phyloP scores from a whole-genome alignment of 495 filamentous ascomycete genomes.

The Annulohypoxylon moriforme region DNA sequence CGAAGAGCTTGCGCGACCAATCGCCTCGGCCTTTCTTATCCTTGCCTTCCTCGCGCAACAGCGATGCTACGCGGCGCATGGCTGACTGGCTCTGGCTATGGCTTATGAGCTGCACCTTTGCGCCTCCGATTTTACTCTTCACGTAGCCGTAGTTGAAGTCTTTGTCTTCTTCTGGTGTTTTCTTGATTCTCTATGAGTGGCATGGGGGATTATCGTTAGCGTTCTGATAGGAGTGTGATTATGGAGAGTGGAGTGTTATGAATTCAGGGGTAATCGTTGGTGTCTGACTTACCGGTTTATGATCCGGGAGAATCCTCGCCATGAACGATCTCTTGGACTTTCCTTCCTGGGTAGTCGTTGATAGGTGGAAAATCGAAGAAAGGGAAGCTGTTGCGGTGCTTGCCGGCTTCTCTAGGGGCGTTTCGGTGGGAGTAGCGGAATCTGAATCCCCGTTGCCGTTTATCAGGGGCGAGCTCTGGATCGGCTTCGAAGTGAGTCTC shows the following conservation, averaged over 20 bases:
- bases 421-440: slow-evolving; percentile 15
- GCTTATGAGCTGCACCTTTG: background rate
- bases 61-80: slow-evolving; percentile 30
- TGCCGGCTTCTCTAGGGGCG: background rate
- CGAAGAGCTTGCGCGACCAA: slow-evolving; percentile 48
- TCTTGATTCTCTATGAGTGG: slow-evolving; percentile 18
- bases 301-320: slow-evolving; percentile 35
- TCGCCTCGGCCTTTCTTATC: slow-evolving; percentile 22
- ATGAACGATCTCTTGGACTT: slow-evolving; percentile 44
- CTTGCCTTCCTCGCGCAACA: slow-evolving; percentile 34
- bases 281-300: slow-evolving; percentile 33
- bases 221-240: background rate
- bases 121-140: background rate
- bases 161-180: slow-evolving; percentile 2
- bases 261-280: background rate
- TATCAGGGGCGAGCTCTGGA: slow-evolving; percentile 21
- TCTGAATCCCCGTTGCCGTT: slow-evolving; percentile 7
- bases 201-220: background rate
- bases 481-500: background rate
- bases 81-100: slow-evolving; percentile 9
- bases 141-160: slow-evolving; percentile 13
- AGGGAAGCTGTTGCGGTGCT: background rate
- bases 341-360: background rate
- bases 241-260: background rate
- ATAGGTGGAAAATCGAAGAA: slow-evolving; percentile 19